These are phyloP conservation scores for Blastobotrys ciferrii DNA, from an alignment of 1,139 yeast species.

Conservation along the genomic window DNA sequence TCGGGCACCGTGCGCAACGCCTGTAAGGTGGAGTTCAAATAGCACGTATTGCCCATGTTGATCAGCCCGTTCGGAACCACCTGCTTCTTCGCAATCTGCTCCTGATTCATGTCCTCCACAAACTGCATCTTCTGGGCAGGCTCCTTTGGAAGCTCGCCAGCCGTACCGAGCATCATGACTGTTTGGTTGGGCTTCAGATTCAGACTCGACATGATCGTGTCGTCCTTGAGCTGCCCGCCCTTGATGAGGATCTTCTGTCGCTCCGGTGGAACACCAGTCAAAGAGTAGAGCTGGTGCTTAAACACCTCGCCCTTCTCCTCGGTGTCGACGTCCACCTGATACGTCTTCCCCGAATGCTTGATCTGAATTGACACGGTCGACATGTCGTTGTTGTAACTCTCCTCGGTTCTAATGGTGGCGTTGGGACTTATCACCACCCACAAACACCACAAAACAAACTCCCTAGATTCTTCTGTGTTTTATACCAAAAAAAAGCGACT, in stretches of 20 bases:
- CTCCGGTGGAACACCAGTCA: constrained; percentile 78
- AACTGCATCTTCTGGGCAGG: constrained; percentile 55
- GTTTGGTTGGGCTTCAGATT: constrained; percentile 63
- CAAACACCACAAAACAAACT: background rate
- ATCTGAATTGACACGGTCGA: constrained; percentile 47
- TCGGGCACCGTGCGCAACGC: constrained; percentile 69
- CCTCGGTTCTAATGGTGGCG: background rate
- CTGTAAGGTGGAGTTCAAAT: constrained; percentile 86
- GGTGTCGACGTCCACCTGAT: constrained; percentile 61
- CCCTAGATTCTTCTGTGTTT: too few relatives aligned
- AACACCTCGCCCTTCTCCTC: constrained; percentile 57
- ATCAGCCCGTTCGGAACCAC: constrained; percentile 71
- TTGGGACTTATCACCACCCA: background rate
- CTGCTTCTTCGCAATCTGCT: constrained; percentile 39
- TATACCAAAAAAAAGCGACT: too few relatives aligned
- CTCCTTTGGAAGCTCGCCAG: constrained; percentile 64
- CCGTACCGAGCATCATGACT: constrained; percentile 90
- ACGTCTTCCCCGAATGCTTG: constrained; percentile 82
- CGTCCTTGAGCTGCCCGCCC: constrained; percentile 84
- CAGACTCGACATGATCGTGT: constrained; percentile 49
- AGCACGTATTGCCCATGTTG: constrained; percentile 93
- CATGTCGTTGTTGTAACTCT: background rate
- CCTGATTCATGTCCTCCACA: constrained; percentile 64
- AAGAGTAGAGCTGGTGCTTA: constrained; percentile 65
- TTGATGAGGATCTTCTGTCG: constrained; percentile 88